Evolutionary conservation across 306 rosid genomes (phyloP).

Genomic region (Fagus crenata): DNA sequence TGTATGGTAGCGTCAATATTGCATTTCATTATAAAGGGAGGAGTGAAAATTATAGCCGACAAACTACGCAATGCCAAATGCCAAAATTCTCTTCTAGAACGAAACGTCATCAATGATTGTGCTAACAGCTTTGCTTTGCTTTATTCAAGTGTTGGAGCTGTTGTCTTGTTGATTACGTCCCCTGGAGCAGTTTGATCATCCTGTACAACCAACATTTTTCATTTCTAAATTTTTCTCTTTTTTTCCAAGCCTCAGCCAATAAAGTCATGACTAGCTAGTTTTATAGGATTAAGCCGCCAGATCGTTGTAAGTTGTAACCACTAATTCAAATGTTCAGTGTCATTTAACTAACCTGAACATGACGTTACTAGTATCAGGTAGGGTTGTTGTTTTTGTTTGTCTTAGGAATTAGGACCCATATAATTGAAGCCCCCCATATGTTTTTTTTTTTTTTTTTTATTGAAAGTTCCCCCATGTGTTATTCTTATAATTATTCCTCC

Average conservation of each 20-base stretch:
- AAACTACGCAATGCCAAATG: constrained; percentile 8
- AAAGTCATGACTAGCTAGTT: not conserved
- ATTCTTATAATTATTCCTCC: no score
- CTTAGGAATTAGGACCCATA: not conserved
- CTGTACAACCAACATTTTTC: not conserved
- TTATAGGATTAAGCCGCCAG: not conserved
- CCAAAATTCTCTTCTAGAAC: constrained; percentile 30
- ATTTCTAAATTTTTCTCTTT: not conserved
- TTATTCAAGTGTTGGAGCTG: not conserved
- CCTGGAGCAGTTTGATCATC: not conserved
- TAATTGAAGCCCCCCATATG: no score
- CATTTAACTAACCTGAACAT: no score
- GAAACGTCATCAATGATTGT: constrained; percentile 27
- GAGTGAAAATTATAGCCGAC: constrained; percentile 17
- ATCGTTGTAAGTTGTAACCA: not conserved
- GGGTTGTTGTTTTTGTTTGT: no score
- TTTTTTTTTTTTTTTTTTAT: no score
- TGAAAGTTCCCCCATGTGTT: no score
- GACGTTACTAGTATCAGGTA: no score
- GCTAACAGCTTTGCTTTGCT: not conserved
- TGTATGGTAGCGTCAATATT: no score
- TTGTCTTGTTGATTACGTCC: not conserved
- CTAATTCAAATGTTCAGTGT: no score
- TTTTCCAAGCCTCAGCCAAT: not conserved
- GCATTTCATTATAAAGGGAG: not conserved